Percentiles rank a stretch among this genome's conserved stretches.
These are phyloP conservation scores for Pisolithus tinctorius DNA, from an alignment of 768 basidiomycete genomes.

Conservation along the genomic window DNA sequence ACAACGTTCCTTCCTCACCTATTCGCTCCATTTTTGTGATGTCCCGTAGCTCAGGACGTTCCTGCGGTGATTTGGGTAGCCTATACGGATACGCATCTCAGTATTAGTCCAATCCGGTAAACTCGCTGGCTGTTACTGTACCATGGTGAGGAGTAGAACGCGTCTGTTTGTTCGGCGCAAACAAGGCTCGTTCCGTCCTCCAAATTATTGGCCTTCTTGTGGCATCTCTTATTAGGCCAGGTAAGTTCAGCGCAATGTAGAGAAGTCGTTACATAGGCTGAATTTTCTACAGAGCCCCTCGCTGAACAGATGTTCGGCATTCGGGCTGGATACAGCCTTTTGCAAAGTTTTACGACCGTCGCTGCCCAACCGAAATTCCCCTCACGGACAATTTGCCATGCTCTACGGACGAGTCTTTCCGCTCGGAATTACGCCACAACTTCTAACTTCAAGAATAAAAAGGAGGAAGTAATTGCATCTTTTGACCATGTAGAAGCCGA, in stretches of 20 bases:
- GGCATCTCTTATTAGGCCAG: background rate
- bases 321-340: conserved; percentile 11
- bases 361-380: conserved; percentile 5
- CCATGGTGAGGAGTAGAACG: conserved; percentile 24
- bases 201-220: background rate
- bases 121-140: conserved; percentile 7
- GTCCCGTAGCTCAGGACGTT: conserved; percentile 73
- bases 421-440: conserved; percentile 27
- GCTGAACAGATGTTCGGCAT: conserved; percentile 11
- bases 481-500: conserved; percentile 40
- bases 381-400: background rate
- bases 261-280: background rate
- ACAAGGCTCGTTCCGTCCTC: conserved; percentile 11
- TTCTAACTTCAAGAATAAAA: conserved; percentile 8
- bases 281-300: background rate
- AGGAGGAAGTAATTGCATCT: conserved; percentile 25
- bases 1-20: conserved; percentile 35
- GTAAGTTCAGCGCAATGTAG: background rate
- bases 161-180: conserved; percentile 29
- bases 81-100: conserved; percentile 22
- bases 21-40: conserved; percentile 93
- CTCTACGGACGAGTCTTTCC: conserved; percentile 11
- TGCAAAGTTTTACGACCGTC: conserved; percentile 8
- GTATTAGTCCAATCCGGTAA: background rate
- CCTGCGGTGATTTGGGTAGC: conserved; percentile 73